A percentile compares a stretch with the other conserved stretches of the same genome.
Evolutionary conservation across 371 early-diverging fungal species (phyloP).

Genomic region (Gilbertella persicaria): DNA sequence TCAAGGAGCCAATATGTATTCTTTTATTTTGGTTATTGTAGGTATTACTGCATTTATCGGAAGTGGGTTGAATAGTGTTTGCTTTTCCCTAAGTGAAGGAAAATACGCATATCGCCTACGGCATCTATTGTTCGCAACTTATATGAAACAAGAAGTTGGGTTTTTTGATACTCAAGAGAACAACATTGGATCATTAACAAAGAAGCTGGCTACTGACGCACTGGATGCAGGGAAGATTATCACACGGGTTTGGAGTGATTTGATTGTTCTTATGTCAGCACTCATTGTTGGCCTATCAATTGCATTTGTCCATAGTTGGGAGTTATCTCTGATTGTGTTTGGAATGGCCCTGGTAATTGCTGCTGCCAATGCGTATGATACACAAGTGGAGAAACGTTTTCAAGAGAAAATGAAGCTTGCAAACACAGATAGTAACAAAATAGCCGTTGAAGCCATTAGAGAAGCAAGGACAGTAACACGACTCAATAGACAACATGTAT

Average conservation of each 20-base stretch:
- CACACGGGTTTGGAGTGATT: conserved; percentile 58
- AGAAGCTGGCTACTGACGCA: conserved; percentile 81
- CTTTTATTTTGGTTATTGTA: conserved; percentile 70
- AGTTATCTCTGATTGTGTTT: conserved; percentile 47
- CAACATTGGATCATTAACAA: conserved; percentile 75
- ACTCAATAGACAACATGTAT: conserved; percentile 67
- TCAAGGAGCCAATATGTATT: conserved; percentile 67
- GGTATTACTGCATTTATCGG: conserved; percentile 50
- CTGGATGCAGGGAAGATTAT: conserved; percentile 61
- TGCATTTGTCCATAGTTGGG: conserved; percentile 48
- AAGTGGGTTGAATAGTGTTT: conserved; percentile 22
- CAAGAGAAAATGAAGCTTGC: conserved; percentile 52
- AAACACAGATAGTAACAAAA: conserved; percentile 59
- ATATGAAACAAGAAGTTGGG: conserved; percentile 77
- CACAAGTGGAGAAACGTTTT: conserved; percentile 26
- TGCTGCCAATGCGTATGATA: conserved; percentile 28
- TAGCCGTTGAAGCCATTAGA: conserved; percentile 75
- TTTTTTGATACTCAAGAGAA: conserved; percentile 84
- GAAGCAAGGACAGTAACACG: conserved; percentile 80
- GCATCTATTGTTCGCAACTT: conserved; percentile 48
- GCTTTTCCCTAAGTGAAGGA: conserved; percentile 49
- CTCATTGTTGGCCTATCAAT: conserved; percentile 25
- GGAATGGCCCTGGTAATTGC: conserved; percentile 38
- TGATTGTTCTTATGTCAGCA: conserved; percentile 19
- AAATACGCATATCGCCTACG: conserved; percentile 59